Conservation (phyloP, 1,284 basidiomycete species). For the Leccinum pachyderme region DNA sequence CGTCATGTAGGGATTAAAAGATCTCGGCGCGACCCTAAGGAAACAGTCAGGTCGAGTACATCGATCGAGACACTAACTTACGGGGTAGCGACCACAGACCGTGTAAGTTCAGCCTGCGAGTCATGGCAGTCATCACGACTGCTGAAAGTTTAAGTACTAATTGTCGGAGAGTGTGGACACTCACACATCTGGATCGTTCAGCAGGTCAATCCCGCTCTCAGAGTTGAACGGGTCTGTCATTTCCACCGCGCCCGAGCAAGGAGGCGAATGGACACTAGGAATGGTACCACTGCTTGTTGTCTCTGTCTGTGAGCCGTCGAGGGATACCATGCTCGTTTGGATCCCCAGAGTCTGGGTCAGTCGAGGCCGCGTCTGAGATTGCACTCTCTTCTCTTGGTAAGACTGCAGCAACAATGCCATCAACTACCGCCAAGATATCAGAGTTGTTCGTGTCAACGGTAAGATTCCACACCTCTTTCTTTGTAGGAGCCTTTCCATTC, state of each 20-base stretch:
- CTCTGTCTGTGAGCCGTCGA: not conserved
- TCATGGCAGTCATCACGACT: not conserved
- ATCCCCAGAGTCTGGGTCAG: constrained; percentile 18
- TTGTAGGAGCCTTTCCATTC: constrained; percentile 22
- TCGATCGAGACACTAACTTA: constrained; percentile 7
- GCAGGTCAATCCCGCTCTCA: not conserved
- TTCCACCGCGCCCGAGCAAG: not conserved
- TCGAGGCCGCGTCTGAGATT: constrained; percentile 1
- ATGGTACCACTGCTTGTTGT: not conserved
- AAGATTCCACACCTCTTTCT: constrained; percentile 22
- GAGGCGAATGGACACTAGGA: not conserved
- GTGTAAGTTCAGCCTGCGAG: not conserved
- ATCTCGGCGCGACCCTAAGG: constrained; percentile 14
- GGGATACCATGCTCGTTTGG: constrained; percentile 23
- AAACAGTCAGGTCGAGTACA: not conserved
- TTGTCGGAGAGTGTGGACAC: not conserved
- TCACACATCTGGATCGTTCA: constrained; percentile 9
- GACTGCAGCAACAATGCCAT: constrained; percentile 28
- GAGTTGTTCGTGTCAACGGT: not conserved
- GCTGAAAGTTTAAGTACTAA: constrained; percentile 5
- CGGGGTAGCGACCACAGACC: constrained; percentile 15
- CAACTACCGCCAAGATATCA: constrained; percentile 18
- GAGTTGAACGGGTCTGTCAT: not conserved
- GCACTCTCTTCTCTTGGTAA: constrained; percentile 24
- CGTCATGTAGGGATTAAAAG: constrained; percentile 28